Evolutionary conservation across 1,284 basidiomycete genomes (phyloP), one percentile per base, ranked within the genome.

Genomic region (Puccinia coronata): DNA sequence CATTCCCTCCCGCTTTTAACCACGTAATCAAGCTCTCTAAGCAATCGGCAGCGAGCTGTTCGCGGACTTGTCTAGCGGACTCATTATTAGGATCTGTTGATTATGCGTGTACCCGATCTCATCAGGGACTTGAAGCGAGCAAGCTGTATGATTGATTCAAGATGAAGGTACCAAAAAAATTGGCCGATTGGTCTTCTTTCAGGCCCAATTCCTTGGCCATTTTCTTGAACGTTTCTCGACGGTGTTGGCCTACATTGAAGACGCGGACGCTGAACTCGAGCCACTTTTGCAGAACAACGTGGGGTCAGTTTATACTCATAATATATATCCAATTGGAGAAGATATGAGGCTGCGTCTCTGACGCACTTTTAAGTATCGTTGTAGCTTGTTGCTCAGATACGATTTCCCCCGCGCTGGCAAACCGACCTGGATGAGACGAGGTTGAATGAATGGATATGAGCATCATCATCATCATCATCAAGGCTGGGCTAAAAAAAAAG

Each of bases 211-310:
- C 57, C 53, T 73, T 20, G 23, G 79, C 79, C 43, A 43, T 53
- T 85, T 90, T 92, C 85, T 92, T 90, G 5, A 96, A 96, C 83
- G 95, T 91, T 0, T 92, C 93, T 39, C 96, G 91, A 70, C 96
- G 90, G 28, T 98, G 88, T 86, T 99, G 96, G 5, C 97, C 97
- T 43, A 98, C 97, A 85, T 99, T 99, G 89, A 99, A 99, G 0
- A 99, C 79, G 88, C 97, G 94, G 82, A 99, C 97, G 83, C 96
- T 91, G 87, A 98, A 99, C 87, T 99, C 97, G 67, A 99, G 90
- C 97, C 97, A 99, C 94, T 97, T 84, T 57, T n/a, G 16, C 74
- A 8, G 2, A 51, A n/a, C n/a, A n/a, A n/a, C n/a, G n/a, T n/a
- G n/a, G n/a, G n/a, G n/a, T n/a, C n/a, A n/a, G n/a, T n/a, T n/a